Base-by-base conservation (phyloP, 192 early-diverging fungal genomes). In the Diversispora eburnea region DNA sequence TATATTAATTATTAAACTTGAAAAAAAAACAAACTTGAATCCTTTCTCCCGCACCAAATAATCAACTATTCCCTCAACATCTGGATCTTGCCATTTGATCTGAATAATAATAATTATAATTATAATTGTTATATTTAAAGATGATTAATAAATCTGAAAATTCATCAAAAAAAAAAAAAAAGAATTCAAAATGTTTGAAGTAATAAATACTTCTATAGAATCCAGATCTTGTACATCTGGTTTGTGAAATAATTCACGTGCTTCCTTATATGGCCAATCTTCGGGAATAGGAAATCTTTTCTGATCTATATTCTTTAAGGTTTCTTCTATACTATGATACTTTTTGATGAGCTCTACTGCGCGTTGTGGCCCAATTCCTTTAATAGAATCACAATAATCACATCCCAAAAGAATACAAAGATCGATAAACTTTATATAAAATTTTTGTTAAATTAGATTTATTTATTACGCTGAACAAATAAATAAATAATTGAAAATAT, bases 381-480 rank as follows among this genome's bases (percentile, higher is more conserved):
- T 91, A 79, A 99, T 97, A 25, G 90, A 91, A 68, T 97, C 95
- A 68, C 92, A 94, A 81, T 99, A 99, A 78, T 99, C 97, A 81
- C 97, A 99, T 64, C 97, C 97, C 22, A 99, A 83, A 58, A 99
- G 76, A 71, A 99, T 97, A 80, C 96, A 98, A 60, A 99, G 77
- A 75, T 99, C 97, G n/a, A 97, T 93, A 69, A 99, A 97, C 89
- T 96, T 84, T 6, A 10, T 20, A 61, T 13, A 7, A 45, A n/a
- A 49, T 17, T 49, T 5, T 17, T 17, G 3, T 17, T 54, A 17
- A 54, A 67, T 49, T 51, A 10, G 10, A 20, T 48, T 68, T 3
- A 5, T 52, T 51, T 3, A 20, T 22, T 39, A 51, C 15, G 8
- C 19, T 15, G 43, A 7, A 47, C 43, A 7, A 47, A 15, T 6